Conservation (phyloP, 2,329 filamentous ascomycete genomes). For the Aspergillus nomiae region DNA sequence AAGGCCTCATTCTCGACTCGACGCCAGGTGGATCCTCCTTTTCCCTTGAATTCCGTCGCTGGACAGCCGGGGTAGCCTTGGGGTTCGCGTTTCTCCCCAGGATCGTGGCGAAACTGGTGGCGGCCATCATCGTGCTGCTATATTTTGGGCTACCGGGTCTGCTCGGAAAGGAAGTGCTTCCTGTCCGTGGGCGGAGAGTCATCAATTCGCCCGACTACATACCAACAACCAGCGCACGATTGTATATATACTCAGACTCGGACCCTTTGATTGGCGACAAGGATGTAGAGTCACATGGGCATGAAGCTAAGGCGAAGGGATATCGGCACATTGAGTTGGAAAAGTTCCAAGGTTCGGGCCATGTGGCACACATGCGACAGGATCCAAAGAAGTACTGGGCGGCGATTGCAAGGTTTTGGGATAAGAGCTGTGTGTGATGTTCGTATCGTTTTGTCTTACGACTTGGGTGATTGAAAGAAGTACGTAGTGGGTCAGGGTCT, state of each 20-base stretch:
- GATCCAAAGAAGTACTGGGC: conserved; percentile 6
- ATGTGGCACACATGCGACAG: conserved; percentile 10
- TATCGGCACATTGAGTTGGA: conserved; percentile 1
- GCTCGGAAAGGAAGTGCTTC: background rate
- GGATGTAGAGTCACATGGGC: conserved; percentile 5
- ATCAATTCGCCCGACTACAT: background rate
- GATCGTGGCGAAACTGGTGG: background rate
- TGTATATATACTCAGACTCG: conserved; percentile 8
- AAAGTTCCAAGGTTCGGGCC: conserved; percentile 6
- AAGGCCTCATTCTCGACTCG: conserved; percentile 7
- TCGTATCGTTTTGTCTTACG: background rate
- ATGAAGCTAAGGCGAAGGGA: background rate
- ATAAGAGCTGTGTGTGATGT: background rate
- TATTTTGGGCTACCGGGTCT: background rate
- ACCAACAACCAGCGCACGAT: background rate
- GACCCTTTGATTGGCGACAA: conserved; percentile 4
- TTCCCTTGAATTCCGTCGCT: background rate
- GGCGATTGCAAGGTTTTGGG: conserved; percentile 5
- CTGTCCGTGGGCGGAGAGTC: conserved; percentile 1
- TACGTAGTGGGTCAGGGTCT: no score
- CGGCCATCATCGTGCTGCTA: background rate
- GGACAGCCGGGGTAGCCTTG: conserved; percentile 1
- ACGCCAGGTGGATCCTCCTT: conserved; percentile 2
- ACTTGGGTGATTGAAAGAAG: background rate
- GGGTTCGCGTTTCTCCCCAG: conserved; percentile 6